Evolutionary conservation across 352 stramenopile species (phyloP).

Genomic region (Phytopythium delawarense): DNA sequence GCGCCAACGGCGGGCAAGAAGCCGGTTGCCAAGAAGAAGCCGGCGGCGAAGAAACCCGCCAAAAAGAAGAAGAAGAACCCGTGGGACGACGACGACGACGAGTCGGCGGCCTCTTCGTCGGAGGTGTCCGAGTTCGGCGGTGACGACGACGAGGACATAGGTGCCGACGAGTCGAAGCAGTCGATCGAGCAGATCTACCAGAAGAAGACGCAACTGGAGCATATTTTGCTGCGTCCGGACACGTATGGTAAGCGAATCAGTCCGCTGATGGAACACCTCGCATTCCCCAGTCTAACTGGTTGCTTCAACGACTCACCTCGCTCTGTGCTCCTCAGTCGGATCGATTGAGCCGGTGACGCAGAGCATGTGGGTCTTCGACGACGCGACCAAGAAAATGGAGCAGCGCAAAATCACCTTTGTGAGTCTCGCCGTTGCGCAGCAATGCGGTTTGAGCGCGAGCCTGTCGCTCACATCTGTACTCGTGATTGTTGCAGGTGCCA

Average conservation of each 20-base stretch:
- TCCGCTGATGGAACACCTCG: neutral
- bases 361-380: conserved; percentile 91
- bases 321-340: conserved; percentile 28
- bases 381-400: conserved; percentile 89
- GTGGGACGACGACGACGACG: conserved; percentile 43
- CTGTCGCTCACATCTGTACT: neutral
- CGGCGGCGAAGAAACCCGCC: conserved; percentile 20
- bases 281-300: neutral
- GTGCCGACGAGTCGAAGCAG: conserved; percentile 35
- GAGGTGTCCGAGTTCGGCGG: conserved; percentile 22
- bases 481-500: conserved; percentile 55
- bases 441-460: neutral
- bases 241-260: conserved; percentile 89
- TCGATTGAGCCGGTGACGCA: conserved; percentile 93
- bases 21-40: conserved; percentile 31
- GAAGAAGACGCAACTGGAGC: conserved; percentile 97
- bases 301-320: neutral
- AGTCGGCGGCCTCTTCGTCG: conserved; percentile 8
- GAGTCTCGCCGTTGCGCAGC: conserved; percentile 5
- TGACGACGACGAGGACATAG: conserved; percentile 22
- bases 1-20: conserved; percentile 14
- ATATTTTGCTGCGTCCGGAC: conserved; percentile 97
- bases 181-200: conserved; percentile 94
- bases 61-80: conserved; percentile 57
- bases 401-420: conserved; percentile 92